phyloP scores from a whole-genome alignment of 2,329 filamentous ascomycete genomes.

The Stachybotrys chartarum region DNA sequence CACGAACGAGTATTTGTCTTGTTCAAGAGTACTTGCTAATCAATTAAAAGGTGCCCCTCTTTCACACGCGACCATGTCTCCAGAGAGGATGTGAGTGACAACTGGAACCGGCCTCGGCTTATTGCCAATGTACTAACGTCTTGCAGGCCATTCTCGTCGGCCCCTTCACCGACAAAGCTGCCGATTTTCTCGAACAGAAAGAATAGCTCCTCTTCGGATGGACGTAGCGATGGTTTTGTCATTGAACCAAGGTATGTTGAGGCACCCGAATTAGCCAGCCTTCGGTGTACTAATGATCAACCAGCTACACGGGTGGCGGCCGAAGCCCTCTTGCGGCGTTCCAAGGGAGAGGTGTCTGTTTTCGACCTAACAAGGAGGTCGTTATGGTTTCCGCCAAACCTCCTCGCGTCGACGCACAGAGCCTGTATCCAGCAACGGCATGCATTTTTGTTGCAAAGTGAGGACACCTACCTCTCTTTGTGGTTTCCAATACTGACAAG shows the following conservation, averaged over 20 bases:
- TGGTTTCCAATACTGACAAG: slow-evolving; percentile 6
- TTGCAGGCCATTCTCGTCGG: background rate
- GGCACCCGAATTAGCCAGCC: too few species aligned
- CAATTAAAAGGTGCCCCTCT: background rate
- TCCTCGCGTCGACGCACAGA: slow-evolving; percentile 39
- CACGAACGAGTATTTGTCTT: background rate
- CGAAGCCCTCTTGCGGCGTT: too few species aligned
- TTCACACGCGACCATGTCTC: background rate
- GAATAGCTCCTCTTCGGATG: background rate
- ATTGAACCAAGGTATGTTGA: too few species aligned
- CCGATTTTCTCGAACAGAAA: background rate
- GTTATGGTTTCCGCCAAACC: background rate
- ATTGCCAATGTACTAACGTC: background rate
- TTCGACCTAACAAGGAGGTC: background rate
- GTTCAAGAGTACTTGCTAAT: background rate
- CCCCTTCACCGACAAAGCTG: background rate
- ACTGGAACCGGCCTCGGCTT: background rate
- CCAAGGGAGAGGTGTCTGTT: too few species aligned
- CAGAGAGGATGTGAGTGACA: background rate
- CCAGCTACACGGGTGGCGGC: too few species aligned
- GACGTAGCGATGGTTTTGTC: too few species aligned
- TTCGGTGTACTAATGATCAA: too few species aligned
- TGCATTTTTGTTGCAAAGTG: slow-evolving; percentile 64
- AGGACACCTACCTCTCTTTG: slow-evolving; percentile 17
- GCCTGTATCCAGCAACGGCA: slow-evolving; percentile 43